phyloP scores from a whole-genome alignment of 2,329 filamentous ascomycete species.

The Pseudopithomyces chartarum region DNA sequence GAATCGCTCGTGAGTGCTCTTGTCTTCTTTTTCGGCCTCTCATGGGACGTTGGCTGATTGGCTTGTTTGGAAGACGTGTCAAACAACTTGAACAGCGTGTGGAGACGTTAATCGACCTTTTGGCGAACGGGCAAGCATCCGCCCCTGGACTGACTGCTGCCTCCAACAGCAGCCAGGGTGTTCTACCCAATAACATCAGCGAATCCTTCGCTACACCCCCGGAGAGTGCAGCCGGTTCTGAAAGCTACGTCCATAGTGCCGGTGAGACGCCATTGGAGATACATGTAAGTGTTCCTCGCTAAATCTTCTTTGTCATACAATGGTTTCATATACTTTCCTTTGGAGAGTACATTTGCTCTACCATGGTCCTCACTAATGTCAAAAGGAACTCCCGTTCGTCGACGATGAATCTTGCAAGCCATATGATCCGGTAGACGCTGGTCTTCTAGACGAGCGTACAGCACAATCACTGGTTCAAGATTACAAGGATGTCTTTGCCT shows the following conservation, averaged over 20 bases:
- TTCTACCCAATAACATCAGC: background rate
- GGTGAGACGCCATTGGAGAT: background rate
- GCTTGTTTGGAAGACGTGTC: conserved; percentile 19
- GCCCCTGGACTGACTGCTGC: background rate
- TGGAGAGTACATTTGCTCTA: background rate
- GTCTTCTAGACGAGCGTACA: conserved; percentile 14
- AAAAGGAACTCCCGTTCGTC: background rate
- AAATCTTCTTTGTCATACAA: background rate
- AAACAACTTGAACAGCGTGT: conserved; percentile 31
- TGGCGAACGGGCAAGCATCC: conserved; percentile 14
- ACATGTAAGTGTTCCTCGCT: background rate
- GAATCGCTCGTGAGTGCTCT: conserved; percentile 26
- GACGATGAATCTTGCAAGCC: background rate
- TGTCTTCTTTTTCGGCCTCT: background rate
- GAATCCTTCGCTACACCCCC: background rate
- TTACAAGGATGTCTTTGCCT: conserved; percentile 19
- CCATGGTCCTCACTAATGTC: background rate
- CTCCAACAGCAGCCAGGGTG: background rate
- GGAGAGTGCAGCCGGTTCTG: background rate
- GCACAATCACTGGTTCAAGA: conserved; percentile 18
- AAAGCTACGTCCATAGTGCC: background rate
- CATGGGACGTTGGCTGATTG: background rate
- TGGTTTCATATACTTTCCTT: background rate
- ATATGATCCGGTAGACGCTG: conserved; percentile 27
- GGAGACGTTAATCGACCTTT: conserved; percentile 26